Evolutionary conservation across 1,139 yeast species (phyloP).

Genomic region (Lodderomyces theae): DNA sequence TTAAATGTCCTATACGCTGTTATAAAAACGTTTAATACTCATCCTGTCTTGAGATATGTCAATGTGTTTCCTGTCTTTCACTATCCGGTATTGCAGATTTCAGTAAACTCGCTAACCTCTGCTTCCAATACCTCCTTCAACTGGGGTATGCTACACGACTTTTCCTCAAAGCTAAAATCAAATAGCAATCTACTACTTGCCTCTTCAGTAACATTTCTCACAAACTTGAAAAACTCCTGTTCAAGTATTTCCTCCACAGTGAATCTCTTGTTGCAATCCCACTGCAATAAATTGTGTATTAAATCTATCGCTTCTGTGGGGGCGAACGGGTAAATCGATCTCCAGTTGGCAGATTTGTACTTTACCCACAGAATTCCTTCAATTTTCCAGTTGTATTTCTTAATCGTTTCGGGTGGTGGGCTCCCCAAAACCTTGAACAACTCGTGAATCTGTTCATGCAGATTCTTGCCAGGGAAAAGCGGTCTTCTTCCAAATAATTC

Average conservation of each 20-base stretch:
- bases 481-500: conserved; percentile 74
- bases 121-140: conserved; percentile 44
- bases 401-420: conserved; percentile 46
- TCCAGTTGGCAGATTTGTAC: conserved; percentile 42
- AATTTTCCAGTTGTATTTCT: conserved; percentile 28
- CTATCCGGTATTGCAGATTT: conserved; percentile 8
- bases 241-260: conserved; percentile 50
- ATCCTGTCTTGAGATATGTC: too few species aligned
- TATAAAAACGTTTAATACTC: too few species aligned
- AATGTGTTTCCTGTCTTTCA: conserved; percentile 3
- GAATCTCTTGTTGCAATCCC: conserved; percentile 55
- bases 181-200: conserved; percentile 45
- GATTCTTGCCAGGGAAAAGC: conserved; percentile 67
- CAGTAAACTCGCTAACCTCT: conserved; percentile 39
- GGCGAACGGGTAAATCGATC: conserved; percentile 57
- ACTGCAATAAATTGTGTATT: conserved; percentile 49
- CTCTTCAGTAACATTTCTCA: conserved; percentile 53
- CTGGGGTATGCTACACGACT: conserved; percentile 32
- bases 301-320: conserved; percentile 42
- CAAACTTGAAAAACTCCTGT: conserved; percentile 47
- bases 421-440: conserved; percentile 63
- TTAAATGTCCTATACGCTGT: too few species aligned
- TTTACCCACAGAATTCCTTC: conserved; percentile 14
- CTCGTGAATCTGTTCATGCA: conserved; percentile 59
- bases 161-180: conserved; percentile 61